Conservation (phyloP, 1,139 yeast species). For the Taiozyma sp. region DNA sequence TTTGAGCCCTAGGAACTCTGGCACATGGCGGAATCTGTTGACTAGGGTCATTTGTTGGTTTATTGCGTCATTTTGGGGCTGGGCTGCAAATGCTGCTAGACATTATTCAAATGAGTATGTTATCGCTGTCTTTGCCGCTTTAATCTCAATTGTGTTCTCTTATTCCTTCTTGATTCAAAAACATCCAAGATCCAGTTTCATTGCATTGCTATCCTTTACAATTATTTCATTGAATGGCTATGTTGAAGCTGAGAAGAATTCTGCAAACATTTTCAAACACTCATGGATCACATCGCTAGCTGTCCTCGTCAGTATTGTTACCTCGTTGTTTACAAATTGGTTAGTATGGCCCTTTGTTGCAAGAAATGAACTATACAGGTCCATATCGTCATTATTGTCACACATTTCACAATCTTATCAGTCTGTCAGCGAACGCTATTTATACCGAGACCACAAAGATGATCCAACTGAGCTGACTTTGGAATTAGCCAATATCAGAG, state of each 20-base stretch:
- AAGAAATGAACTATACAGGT: constrained; percentile 35
- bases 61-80: constrained; percentile 41
- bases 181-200: constrained; percentile 37
- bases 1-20: constrained; percentile 36
- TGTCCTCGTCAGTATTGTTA: constrained; percentile 33
- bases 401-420: constrained; percentile 43
- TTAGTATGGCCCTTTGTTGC: constrained; percentile 45
- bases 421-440: constrained; percentile 39
- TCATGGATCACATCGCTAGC: constrained; percentile 38
- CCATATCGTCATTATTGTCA: constrained; percentile 33
- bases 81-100: constrained; percentile 36
- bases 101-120: constrained; percentile 35
- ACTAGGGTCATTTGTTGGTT: constrained; percentile 32
- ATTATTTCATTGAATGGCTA: constrained; percentile 31
- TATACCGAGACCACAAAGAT: constrained; percentile 41
- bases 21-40: constrained; percentile 32
- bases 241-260: constrained; percentile 14
- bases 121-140: constrained; percentile 33
- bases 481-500: constrained; percentile 39
- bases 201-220: constrained; percentile 36
- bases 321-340: constrained; percentile 38
- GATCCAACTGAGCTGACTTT: constrained; percentile 39
- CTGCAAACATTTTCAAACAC: constrained; percentile 28
- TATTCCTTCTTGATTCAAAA: constrained; percentile 29
- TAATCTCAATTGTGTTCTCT: constrained; percentile 31